A percentile compares a stretch with the other conserved stretches of the same genome.
phyloP scores from a whole-genome alignment of 116 monocot genomes.

The Thalassia testudinum region DNA sequence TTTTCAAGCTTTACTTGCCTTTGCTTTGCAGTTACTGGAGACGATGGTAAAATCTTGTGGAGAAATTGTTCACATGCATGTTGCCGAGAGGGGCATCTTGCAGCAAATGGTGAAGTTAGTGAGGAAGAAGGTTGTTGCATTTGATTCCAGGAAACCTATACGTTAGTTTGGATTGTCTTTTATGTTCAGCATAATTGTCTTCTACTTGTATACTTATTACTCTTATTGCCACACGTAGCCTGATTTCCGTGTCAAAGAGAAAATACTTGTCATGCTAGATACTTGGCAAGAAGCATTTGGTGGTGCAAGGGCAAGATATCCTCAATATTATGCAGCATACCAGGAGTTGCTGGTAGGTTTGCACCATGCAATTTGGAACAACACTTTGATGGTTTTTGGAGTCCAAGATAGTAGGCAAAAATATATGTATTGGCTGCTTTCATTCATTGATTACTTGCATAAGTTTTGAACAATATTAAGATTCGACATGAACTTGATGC shows the following conservation, averaged over 20 bases:
- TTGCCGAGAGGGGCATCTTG: constrained; percentile 78
- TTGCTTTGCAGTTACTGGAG: constrained; percentile 55
- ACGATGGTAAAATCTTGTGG: constrained; percentile 90
- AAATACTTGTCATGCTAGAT: constrained; percentile 80
- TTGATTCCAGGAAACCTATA: not conserved
- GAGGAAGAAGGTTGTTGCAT: constrained; percentile 66
- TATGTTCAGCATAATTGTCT: no score
- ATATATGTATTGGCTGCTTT: no score
- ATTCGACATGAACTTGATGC: no score
- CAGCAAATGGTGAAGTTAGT: constrained; percentile 91
- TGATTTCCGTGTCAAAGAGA: constrained; percentile 85
- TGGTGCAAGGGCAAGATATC: constrained; percentile 70
- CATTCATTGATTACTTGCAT: no score
- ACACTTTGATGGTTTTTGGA: no score
- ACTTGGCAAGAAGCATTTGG: constrained; percentile 98
- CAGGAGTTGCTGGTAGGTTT: constrained; percentile 65
- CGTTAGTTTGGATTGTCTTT: no score
- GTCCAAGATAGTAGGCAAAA: no score
- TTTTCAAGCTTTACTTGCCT: not conserved
- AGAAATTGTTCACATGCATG: constrained; percentile 86
- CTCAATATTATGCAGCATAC: constrained; percentile 79
- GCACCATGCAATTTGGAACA: no score
- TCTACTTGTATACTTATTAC: no score
- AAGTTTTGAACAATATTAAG: no score
- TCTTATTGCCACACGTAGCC: constrained; percentile 31